These are phyloP conservation scores for Cladosporium sp. DNA, from an alignment of 2,329 filamentous ascomycete genomes.

Conservation along the genomic window DNA sequence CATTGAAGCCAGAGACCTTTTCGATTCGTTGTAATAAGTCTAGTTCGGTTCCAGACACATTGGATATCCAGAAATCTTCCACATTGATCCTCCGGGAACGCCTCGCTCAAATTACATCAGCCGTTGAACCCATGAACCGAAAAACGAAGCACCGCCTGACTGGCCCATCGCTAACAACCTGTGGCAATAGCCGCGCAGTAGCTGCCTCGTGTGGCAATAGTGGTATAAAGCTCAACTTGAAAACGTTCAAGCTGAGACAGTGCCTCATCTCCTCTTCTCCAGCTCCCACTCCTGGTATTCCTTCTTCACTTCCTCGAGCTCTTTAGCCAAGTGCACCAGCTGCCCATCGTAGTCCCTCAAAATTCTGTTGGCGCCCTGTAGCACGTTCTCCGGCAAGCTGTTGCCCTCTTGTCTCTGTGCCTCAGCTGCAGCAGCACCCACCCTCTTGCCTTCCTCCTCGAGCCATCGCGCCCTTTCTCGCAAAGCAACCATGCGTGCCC, in stretches of 20 bases:
- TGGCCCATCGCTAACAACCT: no score
- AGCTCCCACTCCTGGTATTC: conserved; percentile 54
- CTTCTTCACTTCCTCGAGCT: conserved; percentile 53
- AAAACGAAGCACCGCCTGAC: no score
- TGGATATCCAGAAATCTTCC: no score
- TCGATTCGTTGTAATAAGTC: no score
- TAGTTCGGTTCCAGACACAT: no score
- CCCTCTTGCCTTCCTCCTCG: conserved; percentile 67
- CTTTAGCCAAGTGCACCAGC: conserved; percentile 66
- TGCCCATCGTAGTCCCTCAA: conserved; percentile 78
- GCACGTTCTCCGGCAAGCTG: conserved; percentile 63
- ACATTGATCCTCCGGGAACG: neutral
- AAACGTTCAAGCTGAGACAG: neutral
- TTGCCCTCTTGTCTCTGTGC: conserved; percentile 40
- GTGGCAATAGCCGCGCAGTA: no score
- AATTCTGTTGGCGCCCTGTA: conserved; percentile 72
- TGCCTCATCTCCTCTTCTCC: conserved; percentile 7
- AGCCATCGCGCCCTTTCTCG: conserved; percentile 67
- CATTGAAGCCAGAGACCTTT: no score
- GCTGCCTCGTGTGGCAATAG: no score
- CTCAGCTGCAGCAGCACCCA: conserved; percentile 45
- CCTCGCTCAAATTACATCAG: neutral
- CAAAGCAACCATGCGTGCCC: conserved; percentile 73
- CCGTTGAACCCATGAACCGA: neutral
- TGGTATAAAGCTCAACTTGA: no score